Evolutionary conservation across 495 filamentous ascomycete species (phyloP).

Genomic region (Aspergillus homomorphus): DNA sequence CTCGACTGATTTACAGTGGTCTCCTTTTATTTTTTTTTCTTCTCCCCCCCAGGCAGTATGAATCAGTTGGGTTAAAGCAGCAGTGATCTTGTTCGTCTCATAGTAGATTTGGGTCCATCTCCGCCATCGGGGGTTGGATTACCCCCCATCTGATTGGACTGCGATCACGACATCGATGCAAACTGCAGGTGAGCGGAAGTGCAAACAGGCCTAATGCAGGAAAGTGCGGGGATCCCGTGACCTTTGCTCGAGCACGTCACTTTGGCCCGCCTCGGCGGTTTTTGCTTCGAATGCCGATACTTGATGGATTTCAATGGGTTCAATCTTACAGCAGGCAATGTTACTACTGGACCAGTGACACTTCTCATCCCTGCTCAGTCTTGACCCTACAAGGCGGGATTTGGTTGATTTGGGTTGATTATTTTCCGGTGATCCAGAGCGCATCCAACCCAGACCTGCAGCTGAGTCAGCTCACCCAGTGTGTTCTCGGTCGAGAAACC

Average conservation of each 20-base stretch:
- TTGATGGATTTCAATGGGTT: background rate
- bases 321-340: too few species aligned
- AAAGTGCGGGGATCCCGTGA: constrained; percentile 38
- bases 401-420: background rate
- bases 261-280: constrained; percentile 13
- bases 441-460: background rate
- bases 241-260: constrained; percentile 34
- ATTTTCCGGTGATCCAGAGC: too few species aligned
- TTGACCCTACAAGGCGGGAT: too few species aligned
- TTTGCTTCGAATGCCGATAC: constrained; percentile 21
- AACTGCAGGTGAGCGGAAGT: constrained; percentile 20
- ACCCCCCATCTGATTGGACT: constrained; percentile 38
- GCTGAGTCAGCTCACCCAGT: background rate
- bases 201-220: constrained; percentile 36
- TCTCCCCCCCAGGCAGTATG: constrained; percentile 23
- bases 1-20: constrained; percentile 13
- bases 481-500: constrained; percentile 7
- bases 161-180: constrained; percentile 52
- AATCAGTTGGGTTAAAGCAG: constrained; percentile 1
- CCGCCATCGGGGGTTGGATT: constrained; percentile 46
- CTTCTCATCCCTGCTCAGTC: too few species aligned
- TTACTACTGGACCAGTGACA: too few species aligned
- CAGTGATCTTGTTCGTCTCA: constrained; percentile 20
- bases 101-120: constrained; percentile 25
- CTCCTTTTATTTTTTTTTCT: constrained; percentile 22